Evolutionary conservation across 352 stramenopile genomes (phyloP).

Genomic region (Pythium apleroticum): DNA sequence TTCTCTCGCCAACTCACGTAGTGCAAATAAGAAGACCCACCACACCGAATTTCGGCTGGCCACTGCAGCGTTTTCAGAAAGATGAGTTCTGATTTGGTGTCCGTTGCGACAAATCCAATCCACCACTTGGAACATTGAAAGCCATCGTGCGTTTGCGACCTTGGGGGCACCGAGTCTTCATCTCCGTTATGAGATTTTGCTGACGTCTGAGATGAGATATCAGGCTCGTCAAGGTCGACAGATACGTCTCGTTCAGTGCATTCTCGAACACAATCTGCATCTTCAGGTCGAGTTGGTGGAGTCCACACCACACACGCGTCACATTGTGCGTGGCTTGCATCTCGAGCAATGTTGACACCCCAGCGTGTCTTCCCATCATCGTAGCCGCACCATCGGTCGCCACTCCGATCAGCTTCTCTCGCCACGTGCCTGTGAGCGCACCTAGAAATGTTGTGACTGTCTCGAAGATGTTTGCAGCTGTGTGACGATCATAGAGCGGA

Average conservation of each 20-base stretch:
- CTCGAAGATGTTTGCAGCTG: conserved; percentile 7
- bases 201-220: neutral
- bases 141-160: neutral
- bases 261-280: conserved; percentile 22
- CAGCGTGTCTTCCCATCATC: neutral
- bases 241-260: neutral
- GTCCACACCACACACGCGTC: conserved; percentile 20
- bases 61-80: neutral
- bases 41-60: neutral
- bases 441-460: neutral
- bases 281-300: conserved; percentile 30
- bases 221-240: neutral
- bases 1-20: neutral
- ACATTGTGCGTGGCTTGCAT: neutral
- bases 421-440: neutral
- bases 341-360: conserved; percentile 1
- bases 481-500: conserved; percentile 13
- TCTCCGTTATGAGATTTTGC: neutral
- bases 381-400: conserved; percentile 7
- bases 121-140: neutral
- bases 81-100: no score
- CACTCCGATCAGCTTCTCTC: neutral
- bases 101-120: neutral
- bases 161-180: neutral
- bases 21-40: neutral